phyloP scores from a whole-genome alignment of 768 basidiomycete genomes.

The Hemileccinum rubropunctum region DNA sequence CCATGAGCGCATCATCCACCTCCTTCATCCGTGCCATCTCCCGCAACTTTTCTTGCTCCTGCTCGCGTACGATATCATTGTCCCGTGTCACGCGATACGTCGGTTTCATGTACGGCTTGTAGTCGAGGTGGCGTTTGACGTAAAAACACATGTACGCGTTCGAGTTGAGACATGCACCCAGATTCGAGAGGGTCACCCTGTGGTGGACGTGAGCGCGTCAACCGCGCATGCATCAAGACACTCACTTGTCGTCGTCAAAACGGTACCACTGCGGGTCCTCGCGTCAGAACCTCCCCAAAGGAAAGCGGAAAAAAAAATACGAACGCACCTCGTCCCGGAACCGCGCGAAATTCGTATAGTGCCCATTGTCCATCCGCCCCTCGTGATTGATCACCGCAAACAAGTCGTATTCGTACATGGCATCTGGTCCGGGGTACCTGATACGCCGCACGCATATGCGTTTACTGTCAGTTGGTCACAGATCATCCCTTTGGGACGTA shows the following conservation, averaged over 20 bases:
- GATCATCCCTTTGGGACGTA: constrained; percentile 9
- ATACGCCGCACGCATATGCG: not conserved
- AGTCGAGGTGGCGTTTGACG: constrained; percentile 85
- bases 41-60: constrained; percentile 50
- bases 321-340: constrained; percentile 77
- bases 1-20: constrained; percentile 65
- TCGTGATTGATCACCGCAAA: constrained; percentile 95
- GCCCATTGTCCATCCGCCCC: constrained; percentile 91
- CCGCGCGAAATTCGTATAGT: constrained; percentile 86
- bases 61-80: constrained; percentile 61
- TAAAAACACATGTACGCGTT: constrained; percentile 95
- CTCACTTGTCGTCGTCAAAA: constrained; percentile 92
- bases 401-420: constrained; percentile 85
- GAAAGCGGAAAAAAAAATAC: not conserved
- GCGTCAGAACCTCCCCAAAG: not conserved
- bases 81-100: constrained; percentile 66
- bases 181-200: constrained; percentile 70
- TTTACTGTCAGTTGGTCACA: not conserved
- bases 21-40: constrained; percentile 55
- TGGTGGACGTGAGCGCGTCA: not conserved
- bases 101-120: constrained; percentile 67
- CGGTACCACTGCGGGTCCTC: constrained; percentile 71
- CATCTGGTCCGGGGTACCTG: constrained; percentile 55
- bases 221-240: not conserved
- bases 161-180: constrained; percentile 66